Evolutionary conservation across 2,329 filamentous ascomycete genomes (phyloP).

Genomic region (Didymella sp.): DNA sequence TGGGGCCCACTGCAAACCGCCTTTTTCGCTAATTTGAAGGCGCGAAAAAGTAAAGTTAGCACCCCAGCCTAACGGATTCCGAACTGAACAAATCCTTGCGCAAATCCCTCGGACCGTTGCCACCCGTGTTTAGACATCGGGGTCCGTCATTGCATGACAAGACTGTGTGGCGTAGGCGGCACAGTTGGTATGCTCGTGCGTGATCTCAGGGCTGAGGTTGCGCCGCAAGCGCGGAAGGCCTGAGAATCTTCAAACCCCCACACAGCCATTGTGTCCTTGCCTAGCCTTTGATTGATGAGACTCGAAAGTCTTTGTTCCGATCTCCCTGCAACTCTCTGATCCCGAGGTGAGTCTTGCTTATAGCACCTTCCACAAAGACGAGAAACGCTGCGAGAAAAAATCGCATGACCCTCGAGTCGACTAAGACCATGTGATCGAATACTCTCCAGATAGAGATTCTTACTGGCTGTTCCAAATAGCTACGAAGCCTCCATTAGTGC

Average conservation of each 20-base stretch:
- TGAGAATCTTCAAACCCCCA: not conserved
- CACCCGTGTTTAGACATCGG: not conserved
- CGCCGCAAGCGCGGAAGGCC: conserved; percentile 6
- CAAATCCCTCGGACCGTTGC: conserved; percentile 12
- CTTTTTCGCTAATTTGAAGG: conserved; percentile 1
- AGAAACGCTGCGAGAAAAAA: not conserved
- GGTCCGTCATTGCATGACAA: conserved; percentile 1
- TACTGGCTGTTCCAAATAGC: conserved; percentile 14
- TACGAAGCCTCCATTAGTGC: not conserved
- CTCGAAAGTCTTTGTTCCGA: not conserved
- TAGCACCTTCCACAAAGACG: not conserved
- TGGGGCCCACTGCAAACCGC: not conserved
- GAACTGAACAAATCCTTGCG: conserved; percentile 5
- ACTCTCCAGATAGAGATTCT: not conserved
- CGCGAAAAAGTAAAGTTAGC: conserved; percentile 11
- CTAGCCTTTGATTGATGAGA: not conserved
- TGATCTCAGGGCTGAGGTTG: conserved; percentile 5
- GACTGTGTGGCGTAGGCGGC: conserved; percentile 11
- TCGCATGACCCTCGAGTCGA: not conserved
- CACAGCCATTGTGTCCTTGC: not conserved
- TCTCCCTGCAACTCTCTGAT: not conserved
- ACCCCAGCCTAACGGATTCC: not conserved
- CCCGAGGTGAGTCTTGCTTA: not conserved
- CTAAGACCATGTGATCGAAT: not conserved
- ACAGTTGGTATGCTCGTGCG: conserved; percentile 10